These are phyloP conservation scores for Mortierella sp. DNA, from an alignment of 371 early-diverging fungal genomes.

Conservation along the genomic window DNA sequence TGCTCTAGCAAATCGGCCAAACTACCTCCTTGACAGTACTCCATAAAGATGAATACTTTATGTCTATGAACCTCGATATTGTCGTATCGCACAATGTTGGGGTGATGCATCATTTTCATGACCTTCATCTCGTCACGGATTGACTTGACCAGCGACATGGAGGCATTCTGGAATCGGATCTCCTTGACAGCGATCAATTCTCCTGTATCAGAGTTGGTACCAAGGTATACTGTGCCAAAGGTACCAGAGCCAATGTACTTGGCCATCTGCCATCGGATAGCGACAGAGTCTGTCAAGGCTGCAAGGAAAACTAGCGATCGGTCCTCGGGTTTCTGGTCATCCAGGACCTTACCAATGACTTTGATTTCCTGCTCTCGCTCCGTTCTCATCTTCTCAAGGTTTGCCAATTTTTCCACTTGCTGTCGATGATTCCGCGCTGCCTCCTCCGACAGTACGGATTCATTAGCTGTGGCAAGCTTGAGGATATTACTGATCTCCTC, in stretches of 20 bases:
- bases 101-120: constrained; percentile 89
- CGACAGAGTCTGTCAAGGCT: constrained; percentile 79
- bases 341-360: constrained; percentile 83
- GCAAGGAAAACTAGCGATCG: constrained; percentile 82
- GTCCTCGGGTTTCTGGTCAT: constrained; percentile 83
- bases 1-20: constrained; percentile 83
- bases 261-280: constrained; percentile 90
- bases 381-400: constrained; percentile 64
- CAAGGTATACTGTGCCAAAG: constrained; percentile 88
- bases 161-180: constrained; percentile 88
- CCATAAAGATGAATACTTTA: constrained; percentile 94
- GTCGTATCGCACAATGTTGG: constrained; percentile 92
- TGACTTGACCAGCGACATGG: constrained; percentile 76
- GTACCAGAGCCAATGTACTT: constrained; percentile 91
- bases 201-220: constrained; percentile 88
- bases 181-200: constrained; percentile 95
- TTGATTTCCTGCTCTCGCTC: constrained; percentile 67
- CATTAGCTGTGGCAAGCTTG: constrained; percentile 39
- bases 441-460: constrained; percentile 59
- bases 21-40: constrained; percentile 91
- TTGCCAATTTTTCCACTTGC: constrained; percentile 68
- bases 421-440: constrained; percentile 62
- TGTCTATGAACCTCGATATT: constrained; percentile 95
- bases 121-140: constrained; percentile 93
- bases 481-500: constrained; percentile 38